Evolutionary conservation across 2,329 filamentous ascomycete species (phyloP).

Genomic region (Grosmannia clavigera): DNA sequence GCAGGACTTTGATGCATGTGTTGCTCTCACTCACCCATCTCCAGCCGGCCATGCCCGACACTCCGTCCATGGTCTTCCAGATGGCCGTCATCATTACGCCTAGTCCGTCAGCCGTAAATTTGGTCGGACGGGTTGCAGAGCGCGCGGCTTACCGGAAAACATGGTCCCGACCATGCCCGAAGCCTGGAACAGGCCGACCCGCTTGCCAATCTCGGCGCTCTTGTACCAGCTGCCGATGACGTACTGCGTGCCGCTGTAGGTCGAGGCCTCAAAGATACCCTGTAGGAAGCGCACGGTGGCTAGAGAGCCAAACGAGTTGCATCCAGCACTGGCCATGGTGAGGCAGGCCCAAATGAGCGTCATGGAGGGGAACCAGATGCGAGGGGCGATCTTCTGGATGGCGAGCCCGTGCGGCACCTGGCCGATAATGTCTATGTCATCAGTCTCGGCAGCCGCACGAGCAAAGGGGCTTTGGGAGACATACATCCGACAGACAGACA

Average conservation of each 20-base stretch:
- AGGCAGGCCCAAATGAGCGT: conserved; percentile 50
- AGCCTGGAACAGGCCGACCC: conserved; percentile 46
- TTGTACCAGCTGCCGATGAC: conserved; percentile 50
- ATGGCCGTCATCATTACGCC: conserved; percentile 46
- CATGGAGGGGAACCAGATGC: conserved; percentile 51
- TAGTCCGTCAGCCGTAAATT: conserved; percentile 8
- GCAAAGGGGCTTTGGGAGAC: background rate
- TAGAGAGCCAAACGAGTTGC: conserved; percentile 36
- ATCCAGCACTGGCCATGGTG: conserved; percentile 46
- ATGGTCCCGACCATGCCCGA: conserved; percentile 46
- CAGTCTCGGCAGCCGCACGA: background rate
- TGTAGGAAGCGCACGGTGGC: conserved; percentile 46
- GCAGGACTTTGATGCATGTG: background rate
- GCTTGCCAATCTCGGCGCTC: conserved; percentile 43
- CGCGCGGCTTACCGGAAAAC: conserved; percentile 33
- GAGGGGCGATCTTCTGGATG: conserved; percentile 48
- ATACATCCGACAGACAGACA: background rate
- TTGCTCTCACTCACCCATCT: conserved; percentile 25
- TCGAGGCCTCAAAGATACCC: conserved; percentile 41
- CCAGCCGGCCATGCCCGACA: conserved; percentile 39
- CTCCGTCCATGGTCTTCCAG: conserved; percentile 30
- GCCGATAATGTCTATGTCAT: conserved; percentile 29
- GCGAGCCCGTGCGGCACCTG: conserved; percentile 49
- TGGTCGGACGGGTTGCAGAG: background rate
- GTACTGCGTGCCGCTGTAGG: conserved; percentile 45